Percentiles rank a stretch among this genome's conserved stretches.
These are phyloP conservation scores for Metschnikowia lachancei DNA, from an alignment of 805 yeast species.

Conservation along the genomic window DNA sequence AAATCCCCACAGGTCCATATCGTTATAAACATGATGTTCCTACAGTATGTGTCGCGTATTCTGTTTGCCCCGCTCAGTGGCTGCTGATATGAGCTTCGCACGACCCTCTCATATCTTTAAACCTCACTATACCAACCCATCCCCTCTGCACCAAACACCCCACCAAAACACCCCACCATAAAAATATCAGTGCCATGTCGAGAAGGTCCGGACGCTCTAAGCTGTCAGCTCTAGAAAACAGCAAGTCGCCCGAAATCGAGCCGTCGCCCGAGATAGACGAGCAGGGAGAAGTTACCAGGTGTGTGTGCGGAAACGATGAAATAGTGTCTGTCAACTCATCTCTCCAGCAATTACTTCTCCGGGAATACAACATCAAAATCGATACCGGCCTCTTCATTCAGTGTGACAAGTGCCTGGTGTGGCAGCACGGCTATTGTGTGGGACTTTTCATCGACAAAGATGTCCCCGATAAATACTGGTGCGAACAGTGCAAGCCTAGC, in stretches of 20 bases:
- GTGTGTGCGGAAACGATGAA: constrained; percentile 43
- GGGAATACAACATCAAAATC: constrained; percentile 36
- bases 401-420: constrained; percentile 87
- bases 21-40: too few species aligned
- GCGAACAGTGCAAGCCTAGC: constrained; percentile 88
- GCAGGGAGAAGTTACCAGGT: constrained; percentile 42
- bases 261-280: constrained; percentile 27
- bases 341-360: constrained; percentile 25
- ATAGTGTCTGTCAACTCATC: constrained; percentile 27
- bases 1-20: too few species aligned
- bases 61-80: too few species aligned
- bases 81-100: constrained; percentile 6
- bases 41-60: too few species aligned
- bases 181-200: constrained; percentile 12
- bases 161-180: not conserved
- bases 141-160: not conserved
- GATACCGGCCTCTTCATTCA: constrained; percentile 71
- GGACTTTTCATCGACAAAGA: constrained; percentile 71
- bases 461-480: constrained; percentile 92
- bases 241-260: constrained; percentile 11
- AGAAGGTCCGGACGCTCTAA: constrained; percentile 20
- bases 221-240: constrained; percentile 6
- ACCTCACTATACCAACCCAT: too few species aligned
- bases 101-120: not conserved
- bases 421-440: constrained; percentile 98